Evolutionary conservation across 2,329 filamentous ascomycete genomes (phyloP), one percentile per base, ranked within the genome.

Genomic region (Aspergillus flavus): DNA sequence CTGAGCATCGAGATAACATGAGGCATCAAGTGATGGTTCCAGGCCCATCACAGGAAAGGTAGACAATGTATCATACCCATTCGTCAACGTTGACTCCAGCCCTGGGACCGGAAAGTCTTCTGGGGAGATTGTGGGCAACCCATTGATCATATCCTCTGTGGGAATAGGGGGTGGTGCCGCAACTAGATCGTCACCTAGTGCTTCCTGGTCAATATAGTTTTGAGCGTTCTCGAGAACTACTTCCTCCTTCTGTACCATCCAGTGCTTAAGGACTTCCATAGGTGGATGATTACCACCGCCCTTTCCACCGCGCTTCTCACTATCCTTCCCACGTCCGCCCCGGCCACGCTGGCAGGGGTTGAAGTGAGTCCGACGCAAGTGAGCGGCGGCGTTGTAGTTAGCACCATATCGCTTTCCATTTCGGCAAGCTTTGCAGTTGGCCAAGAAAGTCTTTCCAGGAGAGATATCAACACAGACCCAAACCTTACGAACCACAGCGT

Each of bases 331-430:
- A 56, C 85, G 79, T 10, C 86, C 86, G 26, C 85, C 79, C n/a
- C 80, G 76, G 23, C 79, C 80, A 26, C 80, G 81, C 73, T 86
- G 85, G 68, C 85, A 84, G 1, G 86, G 89, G 73, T 91, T 91
- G 83, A 97, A 98, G 76, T 98, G 94, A 0, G 91, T 90, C 57
- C 94, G 89, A 48, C 94, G 87, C 10, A 98, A 85, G 75, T 98
- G 94, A 0, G 93, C 94, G 0, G 93, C 93, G 0, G 94, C 94
- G 72, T 98, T 98, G 80, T 98, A 97, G 80, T 97, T 95, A 19
- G 91, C 92, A 4, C 91, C 91, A 71, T 98, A 98, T 63, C 87
- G 85, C 82, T 97, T 97, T 61, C 85, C 81, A 52, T 85, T 85
- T 56, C 84, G 85, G 77, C 94, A 98, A 55, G 91, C 87, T 78